These are phyloP conservation scores for Coniosporium tulheliwenetii DNA, from an alignment of 2,329 filamentous ascomycete species.

Conservation along the genomic window DNA sequence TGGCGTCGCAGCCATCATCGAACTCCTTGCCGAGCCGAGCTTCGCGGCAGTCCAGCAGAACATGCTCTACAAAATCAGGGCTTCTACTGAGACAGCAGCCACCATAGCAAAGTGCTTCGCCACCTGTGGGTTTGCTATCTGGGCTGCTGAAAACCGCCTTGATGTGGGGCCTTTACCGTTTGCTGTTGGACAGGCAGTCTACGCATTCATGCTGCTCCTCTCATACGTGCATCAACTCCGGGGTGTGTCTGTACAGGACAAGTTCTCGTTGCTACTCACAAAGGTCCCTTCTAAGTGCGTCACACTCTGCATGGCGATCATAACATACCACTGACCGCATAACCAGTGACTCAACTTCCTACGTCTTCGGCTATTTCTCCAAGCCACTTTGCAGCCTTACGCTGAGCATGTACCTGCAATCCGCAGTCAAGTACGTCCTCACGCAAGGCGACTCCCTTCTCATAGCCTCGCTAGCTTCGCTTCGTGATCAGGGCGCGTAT, in stretches of 20 bases:
- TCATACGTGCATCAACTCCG: too few species aligned
- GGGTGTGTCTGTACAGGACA: background rate
- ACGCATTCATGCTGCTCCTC: slow-evolving; percentile 43
- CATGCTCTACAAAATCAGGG: slow-evolving; percentile 65
- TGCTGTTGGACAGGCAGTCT: slow-evolving; percentile 69
- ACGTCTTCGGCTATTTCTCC: slow-evolving; percentile 49
- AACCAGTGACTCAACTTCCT: slow-evolving; percentile 20
- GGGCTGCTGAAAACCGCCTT: slow-evolving; percentile 35
- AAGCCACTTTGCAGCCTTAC: slow-evolving; percentile 55
- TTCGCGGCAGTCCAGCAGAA: slow-evolving; percentile 79
- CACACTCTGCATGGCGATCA: background rate
- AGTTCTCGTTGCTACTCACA: background rate
- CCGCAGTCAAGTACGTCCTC: slow-evolving; percentile 77
- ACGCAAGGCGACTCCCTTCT: slow-evolving; percentile 91
- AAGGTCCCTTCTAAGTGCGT: background rate
- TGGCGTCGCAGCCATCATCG: slow-evolving; percentile 45
- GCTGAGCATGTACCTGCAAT: slow-evolving; percentile 74
- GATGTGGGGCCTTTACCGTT: slow-evolving; percentile 72
- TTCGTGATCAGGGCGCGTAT: slow-evolving; percentile 78
- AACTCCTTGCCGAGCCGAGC: slow-evolving; percentile 73
- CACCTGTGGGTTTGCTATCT: slow-evolving; percentile 57
- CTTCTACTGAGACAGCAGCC: slow-evolving; percentile 66
- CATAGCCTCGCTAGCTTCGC: slow-evolving; percentile 59
- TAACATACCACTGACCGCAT: slow-evolving; percentile 6
- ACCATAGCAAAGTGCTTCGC: slow-evolving; percentile 62